phyloP scores from a whole-genome alignment of 805 yeast genomes.

The Saturnispora ahearnii region DNA sequence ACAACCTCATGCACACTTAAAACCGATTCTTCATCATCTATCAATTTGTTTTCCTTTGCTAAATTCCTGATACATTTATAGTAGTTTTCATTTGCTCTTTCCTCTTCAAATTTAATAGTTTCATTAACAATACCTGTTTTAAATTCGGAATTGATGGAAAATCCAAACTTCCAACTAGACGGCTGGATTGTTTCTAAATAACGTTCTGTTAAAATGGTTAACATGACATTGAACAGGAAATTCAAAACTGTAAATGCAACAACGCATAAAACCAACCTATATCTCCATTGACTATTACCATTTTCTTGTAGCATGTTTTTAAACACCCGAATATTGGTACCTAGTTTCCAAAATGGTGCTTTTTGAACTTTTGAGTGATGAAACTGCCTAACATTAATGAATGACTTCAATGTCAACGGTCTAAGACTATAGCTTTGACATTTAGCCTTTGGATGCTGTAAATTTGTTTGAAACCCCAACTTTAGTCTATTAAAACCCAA shows the following conservation, averaged over 20 bases:
- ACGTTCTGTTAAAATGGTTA: constrained; percentile 24
- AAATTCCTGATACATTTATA: constrained; percentile 24
- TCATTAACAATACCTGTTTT: constrained; percentile 34
- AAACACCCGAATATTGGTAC: constrained; percentile 22
- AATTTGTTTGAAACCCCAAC: neutral
- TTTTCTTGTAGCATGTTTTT: constrained; percentile 21
- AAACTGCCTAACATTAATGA: constrained; percentile 1
- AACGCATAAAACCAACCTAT: constrained; percentile 35
- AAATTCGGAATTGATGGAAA: constrained; percentile 22
- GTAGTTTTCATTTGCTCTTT: constrained; percentile 29
- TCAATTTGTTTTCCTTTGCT: constrained; percentile 24
- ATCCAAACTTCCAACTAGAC: constrained; percentile 23
- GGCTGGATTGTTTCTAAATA: constrained; percentile 24
- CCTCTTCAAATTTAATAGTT: constrained; percentile 25
- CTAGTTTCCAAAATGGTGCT: constrained; percentile 28
- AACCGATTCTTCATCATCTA: constrained; percentile 15
- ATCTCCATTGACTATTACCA: constrained; percentile 37
- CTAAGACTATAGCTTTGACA: neutral
- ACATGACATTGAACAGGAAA: constrained; percentile 28
- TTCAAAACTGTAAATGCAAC: constrained; percentile 34
- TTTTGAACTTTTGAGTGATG: constrained; percentile 4
- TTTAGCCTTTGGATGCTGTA: neutral
- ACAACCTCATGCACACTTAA: constrained; percentile 17
- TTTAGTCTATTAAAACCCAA: neutral
- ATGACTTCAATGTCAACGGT: neutral